Evolutionary conservation across 1,284 basidiomycete genomes (phyloP).

Genomic region (Coniferiporia sulphurascens): DNA sequence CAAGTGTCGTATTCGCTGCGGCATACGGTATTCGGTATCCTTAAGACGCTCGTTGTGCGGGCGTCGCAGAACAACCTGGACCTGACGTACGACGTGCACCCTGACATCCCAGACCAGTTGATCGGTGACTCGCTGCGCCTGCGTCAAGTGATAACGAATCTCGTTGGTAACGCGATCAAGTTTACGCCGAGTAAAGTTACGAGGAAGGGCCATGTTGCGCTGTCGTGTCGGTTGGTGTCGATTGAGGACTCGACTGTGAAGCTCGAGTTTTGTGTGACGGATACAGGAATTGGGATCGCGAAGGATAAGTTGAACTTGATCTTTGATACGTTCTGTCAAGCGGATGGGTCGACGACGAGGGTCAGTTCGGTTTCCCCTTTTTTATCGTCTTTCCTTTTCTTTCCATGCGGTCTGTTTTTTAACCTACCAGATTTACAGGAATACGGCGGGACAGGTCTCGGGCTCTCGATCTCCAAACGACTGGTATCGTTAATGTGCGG

Average conservation of each 20-base stretch:
- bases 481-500: slow-evolving; percentile 97
- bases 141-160: slow-evolving; percentile 91
- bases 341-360: slow-evolving; percentile 90
- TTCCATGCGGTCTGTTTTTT: not conserved
- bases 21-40: slow-evolving; percentile 93
- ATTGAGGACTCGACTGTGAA: slow-evolving; percentile 78
- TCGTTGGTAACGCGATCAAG: slow-evolving; percentile 94
- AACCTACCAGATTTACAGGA: slow-evolving; percentile 45
- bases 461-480: slow-evolving; percentile 92
- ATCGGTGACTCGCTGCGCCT: slow-evolving; percentile 95
- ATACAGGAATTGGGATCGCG: slow-evolving; percentile 98
- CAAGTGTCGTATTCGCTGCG: slow-evolving; percentile 97
- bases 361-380: slow-evolving; percentile 37
- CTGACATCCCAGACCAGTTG: slow-evolving; percentile 93
- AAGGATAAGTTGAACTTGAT: slow-evolving; percentile 98
- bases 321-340: slow-evolving; percentile 99
- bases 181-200: slow-evolving; percentile 82
- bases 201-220: slow-evolving; percentile 85
- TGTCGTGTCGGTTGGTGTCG: slow-evolving; percentile 78
- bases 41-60: slow-evolving; percentile 97
- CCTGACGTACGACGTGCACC: slow-evolving; percentile 94
- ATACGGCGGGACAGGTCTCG: slow-evolving; percentile 97
- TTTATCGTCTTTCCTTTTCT: slow-evolving; percentile 17
- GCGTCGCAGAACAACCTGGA: slow-evolving; percentile 98
- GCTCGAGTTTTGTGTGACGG: slow-evolving; percentile 95